phyloP scores from a whole-genome alignment of 208 protist genomes.

The Leishmania guyanensis region DNA sequence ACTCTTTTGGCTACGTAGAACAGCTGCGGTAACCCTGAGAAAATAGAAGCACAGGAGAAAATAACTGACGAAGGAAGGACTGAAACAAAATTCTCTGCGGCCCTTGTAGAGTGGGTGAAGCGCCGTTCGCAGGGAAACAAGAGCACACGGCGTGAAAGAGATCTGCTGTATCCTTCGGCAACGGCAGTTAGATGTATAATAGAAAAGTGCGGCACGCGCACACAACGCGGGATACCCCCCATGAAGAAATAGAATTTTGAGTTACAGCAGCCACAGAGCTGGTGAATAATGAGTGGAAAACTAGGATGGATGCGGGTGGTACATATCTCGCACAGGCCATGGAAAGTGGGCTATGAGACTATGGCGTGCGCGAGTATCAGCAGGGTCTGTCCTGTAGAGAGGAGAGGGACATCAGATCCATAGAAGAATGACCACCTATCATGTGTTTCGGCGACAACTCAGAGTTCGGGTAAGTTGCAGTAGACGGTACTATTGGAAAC shows the following conservation, averaged over 20 bases:
- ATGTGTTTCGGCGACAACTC: neutral
- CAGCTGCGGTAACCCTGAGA: neutral
- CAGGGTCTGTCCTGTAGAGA: neutral
- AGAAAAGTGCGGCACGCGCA: too few relatives aligned
- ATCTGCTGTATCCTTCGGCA: too few relatives aligned
- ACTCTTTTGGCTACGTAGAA: neutral
- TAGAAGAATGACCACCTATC: neutral
- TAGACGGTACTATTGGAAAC: constrained; percentile 25
- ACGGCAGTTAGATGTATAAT: too few relatives aligned
- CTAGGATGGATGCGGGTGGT: neutral
- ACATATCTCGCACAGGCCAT: neutral
- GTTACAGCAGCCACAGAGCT: too few relatives aligned
- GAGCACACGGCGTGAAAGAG: too few relatives aligned
- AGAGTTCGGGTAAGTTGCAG: constrained; percentile 23
- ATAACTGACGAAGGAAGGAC: neutral
- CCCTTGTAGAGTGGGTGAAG: too few relatives aligned
- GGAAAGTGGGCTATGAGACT: neutral
- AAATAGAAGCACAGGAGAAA: neutral
- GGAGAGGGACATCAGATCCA: neutral
- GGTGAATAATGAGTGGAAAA: neutral
- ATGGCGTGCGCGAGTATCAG: neutral
- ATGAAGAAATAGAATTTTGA: too few relatives aligned
- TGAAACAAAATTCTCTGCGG: neutral
- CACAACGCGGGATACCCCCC: too few relatives aligned
- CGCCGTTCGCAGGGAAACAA: neutral